These are phyloP conservation scores for Corymbia maculata DNA, from an alignment of 345 rosid species.

Conservation along the genomic window DNA sequence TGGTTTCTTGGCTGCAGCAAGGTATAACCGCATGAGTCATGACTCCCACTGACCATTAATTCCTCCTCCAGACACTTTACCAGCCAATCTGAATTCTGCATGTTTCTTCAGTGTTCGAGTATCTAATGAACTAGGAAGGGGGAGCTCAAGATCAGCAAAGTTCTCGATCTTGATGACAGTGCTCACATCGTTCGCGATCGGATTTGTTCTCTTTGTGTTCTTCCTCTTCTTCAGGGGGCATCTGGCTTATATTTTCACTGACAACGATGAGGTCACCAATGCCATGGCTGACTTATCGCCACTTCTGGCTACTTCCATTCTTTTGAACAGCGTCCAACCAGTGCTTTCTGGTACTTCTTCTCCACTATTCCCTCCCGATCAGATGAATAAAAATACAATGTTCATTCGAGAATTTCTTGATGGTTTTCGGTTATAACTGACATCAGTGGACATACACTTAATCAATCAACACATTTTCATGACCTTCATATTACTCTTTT, in stretches of 20 bases:
- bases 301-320: slow-evolving; percentile 55
- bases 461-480: not conserved
- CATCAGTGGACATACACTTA: not conserved
- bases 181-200: slow-evolving; percentile 35
- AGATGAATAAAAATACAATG: not conserved
- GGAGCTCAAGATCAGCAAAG: slow-evolving; percentile 31
- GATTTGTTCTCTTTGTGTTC: slow-evolving; percentile 25
- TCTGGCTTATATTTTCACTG: slow-evolving; percentile 58
- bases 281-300: slow-evolving; percentile 62
- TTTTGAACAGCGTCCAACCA: slow-evolving; percentile 69
- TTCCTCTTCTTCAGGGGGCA: slow-evolving; percentile 43
- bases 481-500: not conserved
- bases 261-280: slow-evolving; percentile 30
- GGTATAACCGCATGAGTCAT: slow-evolving; percentile 14
- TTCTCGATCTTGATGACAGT: slow-evolving; percentile 35
- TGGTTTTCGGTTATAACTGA: not conserved
- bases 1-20: slow-evolving; percentile 74
- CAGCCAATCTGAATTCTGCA: not conserved
- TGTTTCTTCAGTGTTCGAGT: slow-evolving; percentile 46
- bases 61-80: not conserved
- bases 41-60: not conserved
- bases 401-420: not conserved
- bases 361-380: not conserved
- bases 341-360: slow-evolving; percentile 56
- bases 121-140: slow-evolving; percentile 67